phyloP scores from a whole-genome alignment of 1,139 yeast species.

The Hemisphaericaspora xylofermentans region DNA sequence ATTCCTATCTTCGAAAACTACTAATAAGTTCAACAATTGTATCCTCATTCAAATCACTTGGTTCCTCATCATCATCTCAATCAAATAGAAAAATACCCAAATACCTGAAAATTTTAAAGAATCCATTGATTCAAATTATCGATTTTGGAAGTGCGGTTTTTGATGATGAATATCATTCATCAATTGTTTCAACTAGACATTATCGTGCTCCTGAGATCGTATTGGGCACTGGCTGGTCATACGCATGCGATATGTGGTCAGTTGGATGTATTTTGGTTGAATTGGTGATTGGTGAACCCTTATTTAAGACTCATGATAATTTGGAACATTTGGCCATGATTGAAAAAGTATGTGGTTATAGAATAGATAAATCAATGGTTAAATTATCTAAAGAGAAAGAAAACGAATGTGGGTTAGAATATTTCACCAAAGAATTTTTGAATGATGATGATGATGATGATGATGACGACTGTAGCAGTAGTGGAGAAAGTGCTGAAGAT shows the following conservation, averaged over 20 bases:
- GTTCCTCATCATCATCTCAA: conserved; percentile 17
- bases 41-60: conserved; percentile 29
- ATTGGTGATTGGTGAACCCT: conserved; percentile 90
- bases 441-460: conserved; percentile 16
- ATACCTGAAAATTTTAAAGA: conserved; percentile 54
- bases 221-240: conserved; percentile 88
- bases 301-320: conserved; percentile 93
- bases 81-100: conserved; percentile 32
- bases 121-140: conserved; percentile 83
- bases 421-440: conserved; percentile 32
- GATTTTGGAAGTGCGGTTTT: conserved; percentile 97
- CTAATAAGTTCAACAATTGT: conserved; percentile 37
- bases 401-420: conserved; percentile 45
- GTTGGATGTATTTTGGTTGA: conserved; percentile 93
- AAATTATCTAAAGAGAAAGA: conserved; percentile 33
- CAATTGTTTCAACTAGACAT: conserved; percentile 91
- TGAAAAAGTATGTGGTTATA: conserved; percentile 66
- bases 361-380: conserved; percentile 40
- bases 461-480: conserved; percentile 19
- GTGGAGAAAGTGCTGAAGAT: conserved; percentile 19
- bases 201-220: conserved; percentile 97
- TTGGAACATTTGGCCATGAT: conserved; percentile 93
- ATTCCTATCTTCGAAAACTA: conserved; percentile 38
- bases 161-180: conserved; percentile 89
- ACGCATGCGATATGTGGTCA: conserved; percentile 95